Percentiles rank a stretch among this genome's conserved stretches.
phyloP scores from a whole-genome alignment of 2,329 filamentous ascomycete species.

The Penicillium sp. region DNA sequence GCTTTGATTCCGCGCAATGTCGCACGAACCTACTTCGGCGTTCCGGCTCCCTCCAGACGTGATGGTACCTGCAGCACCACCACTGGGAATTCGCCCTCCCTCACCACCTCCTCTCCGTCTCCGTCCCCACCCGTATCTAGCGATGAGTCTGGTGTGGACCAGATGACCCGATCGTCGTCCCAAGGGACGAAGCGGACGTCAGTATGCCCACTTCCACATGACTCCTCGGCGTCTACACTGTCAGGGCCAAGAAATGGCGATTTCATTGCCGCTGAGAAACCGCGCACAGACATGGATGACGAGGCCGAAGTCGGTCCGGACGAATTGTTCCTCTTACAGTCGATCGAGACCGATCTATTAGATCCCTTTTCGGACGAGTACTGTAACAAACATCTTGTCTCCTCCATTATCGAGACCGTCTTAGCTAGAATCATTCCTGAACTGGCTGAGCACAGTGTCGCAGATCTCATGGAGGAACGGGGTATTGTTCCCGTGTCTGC shows the following conservation, averaged over 20 bases:
- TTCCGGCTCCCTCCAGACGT: slow-evolving; percentile 15
- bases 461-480: slow-evolving; percentile 73
- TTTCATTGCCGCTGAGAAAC: slow-evolving; percentile 3
- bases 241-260: neutral
- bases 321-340: slow-evolving; percentile 53
- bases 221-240: neutral
- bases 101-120: slow-evolving; percentile 10
- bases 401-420: slow-evolving; percentile 76
- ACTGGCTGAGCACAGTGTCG: slow-evolving; percentile 68
- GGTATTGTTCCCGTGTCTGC: slow-evolving; percentile 41
- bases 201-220: neutral
- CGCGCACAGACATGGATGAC: slow-evolving; percentile 14
- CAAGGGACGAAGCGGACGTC: slow-evolving; percentile 4
- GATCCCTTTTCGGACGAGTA: slow-evolving; percentile 78
- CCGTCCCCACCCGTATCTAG: slow-evolving; percentile 15
- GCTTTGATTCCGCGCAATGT: slow-evolving; percentile 46
- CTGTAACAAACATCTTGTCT: slow-evolving; percentile 90
- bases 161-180: slow-evolving; percentile 1
- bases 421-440: slow-evolving; percentile 85
- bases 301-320: slow-evolving; percentile 38
- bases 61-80: slow-evolving; percentile 26
- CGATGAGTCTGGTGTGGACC: slow-evolving; percentile 7
- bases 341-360: slow-evolving; percentile 65
- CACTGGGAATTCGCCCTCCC: slow-evolving; percentile 14
- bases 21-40: slow-evolving; percentile 46